These are phyloP conservation scores for Pichia rugopelliculosa DNA, from an alignment of 805 yeast species.

Conservation along the genomic window DNA sequence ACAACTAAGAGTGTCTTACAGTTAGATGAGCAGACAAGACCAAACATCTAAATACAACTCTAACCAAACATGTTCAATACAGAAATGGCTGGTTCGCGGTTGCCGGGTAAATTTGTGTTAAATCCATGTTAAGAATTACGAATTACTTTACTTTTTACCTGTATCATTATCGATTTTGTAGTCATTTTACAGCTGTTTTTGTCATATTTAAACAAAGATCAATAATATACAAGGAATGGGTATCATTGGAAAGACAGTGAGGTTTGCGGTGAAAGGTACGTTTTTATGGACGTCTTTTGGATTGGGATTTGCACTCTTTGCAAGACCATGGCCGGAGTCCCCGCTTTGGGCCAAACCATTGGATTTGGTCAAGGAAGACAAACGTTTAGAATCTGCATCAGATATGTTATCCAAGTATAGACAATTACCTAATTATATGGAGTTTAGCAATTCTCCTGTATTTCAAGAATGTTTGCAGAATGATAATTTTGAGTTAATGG, in stretches of 20 bases:
- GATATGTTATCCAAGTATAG: background rate
- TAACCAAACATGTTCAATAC: background rate
- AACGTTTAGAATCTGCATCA: background rate
- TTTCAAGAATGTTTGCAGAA: slow-evolving; percentile 21
- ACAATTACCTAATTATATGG: background rate
- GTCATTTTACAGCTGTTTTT: no score
- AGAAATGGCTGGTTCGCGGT: background rate
- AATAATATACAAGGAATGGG: background rate
- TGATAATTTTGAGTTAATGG: slow-evolving; percentile 20
- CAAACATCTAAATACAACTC: background rate
- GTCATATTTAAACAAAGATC: no score
- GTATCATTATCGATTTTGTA: no score
- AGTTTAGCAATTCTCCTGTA: slow-evolving; percentile 11
- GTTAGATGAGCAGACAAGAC: background rate
- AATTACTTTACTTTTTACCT: no score
- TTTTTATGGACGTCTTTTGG: slow-evolving; percentile 18
- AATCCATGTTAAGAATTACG: no score
- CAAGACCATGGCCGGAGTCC: slow-evolving; percentile 25
- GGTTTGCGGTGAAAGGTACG: slow-evolving; percentile 9
- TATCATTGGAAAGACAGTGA: slow-evolving; percentile 2
- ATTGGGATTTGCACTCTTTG: slow-evolving; percentile 25
- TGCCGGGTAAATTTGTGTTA: background rate
- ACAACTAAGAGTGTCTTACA: background rate
- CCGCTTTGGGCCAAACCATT: slow-evolving; percentile 12
- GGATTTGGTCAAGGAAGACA: slow-evolving; percentile 5